A percentile compares a stretch with the other conserved stretches of the same genome.
Evolutionary conservation across 805 yeast genomes (phyloP).

Genomic region (Saccharomycopsis schoenii): DNA sequence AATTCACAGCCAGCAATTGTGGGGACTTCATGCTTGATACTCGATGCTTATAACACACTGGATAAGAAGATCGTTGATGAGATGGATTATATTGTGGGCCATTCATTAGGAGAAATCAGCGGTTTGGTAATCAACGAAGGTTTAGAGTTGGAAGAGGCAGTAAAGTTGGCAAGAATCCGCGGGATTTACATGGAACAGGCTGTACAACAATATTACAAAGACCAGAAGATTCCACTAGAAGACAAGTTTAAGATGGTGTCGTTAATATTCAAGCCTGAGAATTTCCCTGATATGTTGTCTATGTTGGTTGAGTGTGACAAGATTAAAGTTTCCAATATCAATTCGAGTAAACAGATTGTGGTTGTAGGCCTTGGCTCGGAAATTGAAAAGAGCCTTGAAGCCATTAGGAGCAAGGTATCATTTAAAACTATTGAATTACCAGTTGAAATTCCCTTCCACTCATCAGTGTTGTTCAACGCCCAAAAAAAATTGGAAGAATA

Average conservation of each 20-base stretch:
- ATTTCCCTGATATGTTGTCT: conserved; percentile 1
- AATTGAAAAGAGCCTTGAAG: background rate
- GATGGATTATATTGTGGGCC: conserved; percentile 13
- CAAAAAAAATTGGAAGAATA: conserved; percentile 7
- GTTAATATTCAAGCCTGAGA: conserved; percentile 2
- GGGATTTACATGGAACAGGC: conserved; percentile 14
- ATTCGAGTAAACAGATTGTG: conserved; percentile 14
- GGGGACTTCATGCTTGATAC: conserved; percentile 7
- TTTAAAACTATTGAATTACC: conserved; percentile 10
- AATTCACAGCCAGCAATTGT: conserved; percentile 16
- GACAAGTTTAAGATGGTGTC: conserved; percentile 12
- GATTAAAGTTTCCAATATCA: conserved; percentile 12
- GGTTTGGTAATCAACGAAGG: conserved; percentile 8
- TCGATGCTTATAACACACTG: background rate
- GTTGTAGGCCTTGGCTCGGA: conserved; percentile 5
- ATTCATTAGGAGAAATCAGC: conserved; percentile 18
- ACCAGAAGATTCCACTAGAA: background rate
- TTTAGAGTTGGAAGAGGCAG: background rate
- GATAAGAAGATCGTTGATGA: background rate
- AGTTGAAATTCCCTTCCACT: conserved; percentile 14
- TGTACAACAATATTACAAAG: background rate
- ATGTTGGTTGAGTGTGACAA: background rate
- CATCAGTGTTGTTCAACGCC: conserved; percentile 6
- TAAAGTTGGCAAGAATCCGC: conserved; percentile 10
- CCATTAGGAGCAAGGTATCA: background rate